Evolutionary conservation across 169 alveolate species (phyloP).

Genomic region (Cryptosporidium canis): DNA sequence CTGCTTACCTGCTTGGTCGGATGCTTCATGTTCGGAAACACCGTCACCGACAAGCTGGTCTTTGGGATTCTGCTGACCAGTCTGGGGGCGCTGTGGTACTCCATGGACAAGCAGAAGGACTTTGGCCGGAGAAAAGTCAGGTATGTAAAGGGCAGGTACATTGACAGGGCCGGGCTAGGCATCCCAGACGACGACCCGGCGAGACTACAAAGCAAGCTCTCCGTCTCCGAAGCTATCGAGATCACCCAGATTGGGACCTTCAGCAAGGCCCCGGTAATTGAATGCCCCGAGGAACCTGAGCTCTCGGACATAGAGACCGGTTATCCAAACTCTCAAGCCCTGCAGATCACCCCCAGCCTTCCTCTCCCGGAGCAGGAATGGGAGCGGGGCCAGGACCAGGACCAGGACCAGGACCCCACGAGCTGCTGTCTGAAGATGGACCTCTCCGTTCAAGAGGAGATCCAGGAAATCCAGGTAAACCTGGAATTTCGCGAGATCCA

Average conservation of each 20-base stretch:
- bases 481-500: background rate
- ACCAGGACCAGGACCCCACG: background rate
- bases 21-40: conserved; percentile 38
- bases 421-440: background rate
- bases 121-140: background rate
- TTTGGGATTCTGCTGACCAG: conserved; percentile 42
- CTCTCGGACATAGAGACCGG: background rate
- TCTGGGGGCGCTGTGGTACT: conserved; percentile 71
- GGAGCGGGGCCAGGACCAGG: no score
- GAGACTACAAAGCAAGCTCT: background rate
- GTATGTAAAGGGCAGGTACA: conserved; percentile 42
- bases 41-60: conserved; percentile 20
- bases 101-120: conserved; percentile 17
- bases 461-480: background rate
- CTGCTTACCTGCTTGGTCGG: conserved; percentile 42
- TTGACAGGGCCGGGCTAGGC: conserved; percentile 14
- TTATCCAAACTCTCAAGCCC: background rate
- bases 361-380: no score
- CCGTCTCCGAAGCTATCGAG: background rate
- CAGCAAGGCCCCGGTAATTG: background rate
- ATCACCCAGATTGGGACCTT: background rate
- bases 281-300: background rate
- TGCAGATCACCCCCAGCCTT: no score
- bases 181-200: background rate
- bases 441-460: background rate